Conservation (phyloP, 495 filamentous ascomycete genomes). For the Terfezia claveryi region DNA sequence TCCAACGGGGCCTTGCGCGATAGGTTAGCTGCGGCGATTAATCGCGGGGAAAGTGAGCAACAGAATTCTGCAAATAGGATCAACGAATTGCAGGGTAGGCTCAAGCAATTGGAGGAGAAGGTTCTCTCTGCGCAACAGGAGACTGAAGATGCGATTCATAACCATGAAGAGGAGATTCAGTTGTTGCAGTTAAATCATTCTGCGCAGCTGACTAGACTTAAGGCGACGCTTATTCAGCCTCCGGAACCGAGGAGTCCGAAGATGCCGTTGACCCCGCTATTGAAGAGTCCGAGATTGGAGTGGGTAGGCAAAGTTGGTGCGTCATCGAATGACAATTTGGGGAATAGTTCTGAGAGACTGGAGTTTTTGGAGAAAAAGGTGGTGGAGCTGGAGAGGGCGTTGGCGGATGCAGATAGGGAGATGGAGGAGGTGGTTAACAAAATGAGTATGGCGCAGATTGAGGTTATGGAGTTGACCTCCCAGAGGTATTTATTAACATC, state of each 20-base stretch:
- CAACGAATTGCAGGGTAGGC: constrained; percentile 53
- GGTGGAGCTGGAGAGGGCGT: constrained; percentile 59
- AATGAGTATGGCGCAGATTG: constrained; percentile 87
- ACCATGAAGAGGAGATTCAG: constrained; percentile 69
- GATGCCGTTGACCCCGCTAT: constrained; percentile 38
- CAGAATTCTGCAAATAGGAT: constrained; percentile 56
- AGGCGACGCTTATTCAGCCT: constrained; percentile 24
- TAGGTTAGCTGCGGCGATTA: constrained; percentile 68
- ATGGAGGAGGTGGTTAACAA: constrained; percentile 84
- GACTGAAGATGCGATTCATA: constrained; percentile 59
- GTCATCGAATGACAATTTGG: constrained; percentile 40
- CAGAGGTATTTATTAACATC: constrained; percentile 37
- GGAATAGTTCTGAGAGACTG: background rate
- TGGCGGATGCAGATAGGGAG: constrained; percentile 64
- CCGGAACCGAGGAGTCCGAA: constrained; percentile 24
- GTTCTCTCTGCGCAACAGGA: constrained; percentile 63
- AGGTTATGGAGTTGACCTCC: constrained; percentile 77
- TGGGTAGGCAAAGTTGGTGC: constrained; percentile 22
- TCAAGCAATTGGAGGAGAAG: constrained; percentile 64
- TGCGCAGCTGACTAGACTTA: constrained; percentile 54
- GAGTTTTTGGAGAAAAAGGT: constrained; percentile 43
- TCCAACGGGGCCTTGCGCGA: constrained; percentile 51
- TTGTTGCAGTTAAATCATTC: constrained; percentile 55
- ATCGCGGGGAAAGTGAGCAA: constrained; percentile 69
- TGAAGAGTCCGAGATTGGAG: constrained; percentile 22